Evolutionary conservation across 2,329 filamentous ascomycete genomes (phyloP), one percentile per base, ranked within the genome.

Genomic region (Parastagonospora nodorum): DNA sequence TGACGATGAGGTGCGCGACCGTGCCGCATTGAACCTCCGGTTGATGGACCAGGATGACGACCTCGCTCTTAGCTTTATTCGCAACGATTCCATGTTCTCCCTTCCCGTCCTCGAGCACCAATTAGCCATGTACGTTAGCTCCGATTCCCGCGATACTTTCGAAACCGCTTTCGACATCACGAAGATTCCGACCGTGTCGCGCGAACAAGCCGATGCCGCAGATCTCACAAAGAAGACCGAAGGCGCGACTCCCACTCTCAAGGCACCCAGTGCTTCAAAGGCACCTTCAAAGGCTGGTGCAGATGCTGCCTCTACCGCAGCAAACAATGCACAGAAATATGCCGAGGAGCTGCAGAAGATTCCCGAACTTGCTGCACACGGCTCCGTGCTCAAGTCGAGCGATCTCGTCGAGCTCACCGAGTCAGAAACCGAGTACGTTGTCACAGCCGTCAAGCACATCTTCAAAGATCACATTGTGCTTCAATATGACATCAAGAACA

Each of bases 401-500:
- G 77, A 85, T 24, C 78, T 89, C 42, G 85, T 96, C 61, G 93
- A 97, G 75, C 86, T 99, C 56, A 97, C 94, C 14, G 94, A 99
- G 75, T 90, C 91, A 45, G 94, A 97, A 77, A 97, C 93, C 15
- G 94, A 99, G 75, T 99, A 99, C 66, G 92, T 97, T 43, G 94
- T 99, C 53, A 87, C 84, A 31, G 87, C 94, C 16, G 84, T 97
- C 75, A 99, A 99, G 81, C 94, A 99, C 73, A 86, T 99, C 67
- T 99, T 97, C 86, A 96, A 96, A 78, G 90, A 96, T 73, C 90
- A 97, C 70, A 81, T 99, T 68, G 93, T 99, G 30, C 79, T 99
- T 47, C 94, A 99, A 71, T 99, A 94, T 75, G 90, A 97, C 71
- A 87, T 99, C 74, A 97, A 96, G 82, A 99, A 99, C 80, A 99